Evolutionary conservation across 805 yeast species (phyloP).

Genomic region (Candida berthetii): DNA sequence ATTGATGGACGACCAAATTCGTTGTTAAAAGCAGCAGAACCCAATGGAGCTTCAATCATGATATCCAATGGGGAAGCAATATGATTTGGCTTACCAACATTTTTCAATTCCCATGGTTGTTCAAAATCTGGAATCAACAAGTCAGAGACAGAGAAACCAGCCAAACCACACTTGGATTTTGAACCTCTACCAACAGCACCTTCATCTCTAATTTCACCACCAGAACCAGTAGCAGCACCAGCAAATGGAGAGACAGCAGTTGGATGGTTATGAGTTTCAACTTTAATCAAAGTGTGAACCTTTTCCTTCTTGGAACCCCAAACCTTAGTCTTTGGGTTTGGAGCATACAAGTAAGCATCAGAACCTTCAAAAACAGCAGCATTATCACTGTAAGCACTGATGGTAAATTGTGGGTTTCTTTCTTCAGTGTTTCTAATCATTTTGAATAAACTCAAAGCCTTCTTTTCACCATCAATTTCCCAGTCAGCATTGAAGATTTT

Average conservation of each 20-base stretch:
- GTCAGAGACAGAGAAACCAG: slow-evolving; percentile 92
- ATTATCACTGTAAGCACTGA: slow-evolving; percentile 94
- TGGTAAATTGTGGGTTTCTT: slow-evolving; percentile 71
- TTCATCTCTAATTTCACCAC: slow-evolving; percentile 99
- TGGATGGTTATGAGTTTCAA: slow-evolving; percentile 98
- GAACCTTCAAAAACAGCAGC: slow-evolving; percentile 94
- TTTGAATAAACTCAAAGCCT: slow-evolving; percentile 73
- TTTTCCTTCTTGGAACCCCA: slow-evolving; percentile 74
- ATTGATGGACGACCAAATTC: slow-evolving; percentile 99
- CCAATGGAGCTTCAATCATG: slow-evolving; percentile 96
- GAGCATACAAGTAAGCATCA: slow-evolving; percentile 71
- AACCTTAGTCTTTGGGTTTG: slow-evolving; percentile 61
- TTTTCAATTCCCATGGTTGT: slow-evolving; percentile 92
- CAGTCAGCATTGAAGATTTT: slow-evolving; percentile 98
- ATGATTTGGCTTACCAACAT: slow-evolving; percentile 84
- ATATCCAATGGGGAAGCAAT: slow-evolving; percentile 91
- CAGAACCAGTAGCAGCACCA: slow-evolving; percentile 99
- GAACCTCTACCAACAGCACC: slow-evolving; percentile 99
- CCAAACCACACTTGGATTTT: slow-evolving; percentile 90
- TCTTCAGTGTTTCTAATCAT: slow-evolving; percentile 95
- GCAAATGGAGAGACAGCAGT: slow-evolving; percentile 99
- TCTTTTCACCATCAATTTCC: slow-evolving; percentile 82
- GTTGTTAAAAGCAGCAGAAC: slow-evolving; percentile 96
- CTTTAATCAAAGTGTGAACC: slow-evolving; percentile 88
- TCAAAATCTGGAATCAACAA: slow-evolving; percentile 74